These are phyloP conservation scores for Fusarium goolgardi DNA, from an alignment of 2,329 filamentous ascomycete genomes.

Conservation along the genomic window DNA sequence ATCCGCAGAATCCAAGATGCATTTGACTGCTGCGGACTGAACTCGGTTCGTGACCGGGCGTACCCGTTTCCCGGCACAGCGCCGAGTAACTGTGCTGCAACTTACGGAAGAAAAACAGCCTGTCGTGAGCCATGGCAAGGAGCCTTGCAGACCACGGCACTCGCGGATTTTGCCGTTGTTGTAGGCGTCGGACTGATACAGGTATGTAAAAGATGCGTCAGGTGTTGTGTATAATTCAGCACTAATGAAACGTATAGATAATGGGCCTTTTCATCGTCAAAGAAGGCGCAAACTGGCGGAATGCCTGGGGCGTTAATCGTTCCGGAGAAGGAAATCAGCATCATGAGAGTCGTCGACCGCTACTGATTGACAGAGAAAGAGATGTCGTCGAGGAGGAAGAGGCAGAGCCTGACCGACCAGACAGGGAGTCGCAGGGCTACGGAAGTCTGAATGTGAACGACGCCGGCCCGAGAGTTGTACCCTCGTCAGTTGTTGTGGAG, in stretches of 20 bases:
- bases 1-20: slow-evolving; percentile 73
- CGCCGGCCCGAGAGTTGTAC: slow-evolving; percentile 45
- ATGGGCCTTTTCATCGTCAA: slow-evolving; percentile 49
- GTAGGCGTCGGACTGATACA: slow-evolving; percentile 66
- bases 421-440: slow-evolving; percentile 31
- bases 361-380: slow-evolving; percentile 47
- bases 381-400: slow-evolving; percentile 48
- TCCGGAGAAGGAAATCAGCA: slow-evolving; percentile 10
- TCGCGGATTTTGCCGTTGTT: slow-evolving; percentile 66
- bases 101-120: slow-evolving; percentile 58
- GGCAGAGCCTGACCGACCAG: slow-evolving; percentile 10
- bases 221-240: neutral
- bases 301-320: slow-evolving; percentile 36
- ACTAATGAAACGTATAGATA: slow-evolving; percentile 42
- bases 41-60: slow-evolving; percentile 66
- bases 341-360: slow-evolving; percentile 40
- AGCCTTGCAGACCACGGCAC: slow-evolving; percentile 64
- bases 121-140: slow-evolving; percentile 69
- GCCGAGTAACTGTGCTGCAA: slow-evolving; percentile 57
- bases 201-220: slow-evolving; percentile 52
- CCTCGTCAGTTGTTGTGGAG: slow-evolving; percentile 40
- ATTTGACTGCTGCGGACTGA: slow-evolving; percentile 74
- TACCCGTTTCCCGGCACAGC: slow-evolving; percentile 66
- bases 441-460: slow-evolving; percentile 34
- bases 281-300: slow-evolving; percentile 50